These are phyloP conservation scores for Cryptosporidium viatorum DNA, from an alignment of 169 alveolate genomes.

Conservation along the genomic window DNA sequence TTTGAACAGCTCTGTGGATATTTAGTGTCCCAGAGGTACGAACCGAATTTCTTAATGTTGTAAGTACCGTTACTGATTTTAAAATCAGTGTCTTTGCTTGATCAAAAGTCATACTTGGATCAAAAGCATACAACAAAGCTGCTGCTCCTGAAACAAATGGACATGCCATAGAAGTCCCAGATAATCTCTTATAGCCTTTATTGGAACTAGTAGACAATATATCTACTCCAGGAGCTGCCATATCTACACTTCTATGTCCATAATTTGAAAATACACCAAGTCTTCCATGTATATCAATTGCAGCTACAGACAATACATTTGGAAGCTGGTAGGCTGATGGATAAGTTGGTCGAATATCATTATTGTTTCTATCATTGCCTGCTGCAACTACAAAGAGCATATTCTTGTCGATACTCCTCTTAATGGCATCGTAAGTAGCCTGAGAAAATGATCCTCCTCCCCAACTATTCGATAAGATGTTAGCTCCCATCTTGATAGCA, in stretches of 20 bases:
- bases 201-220: conserved; percentile 78
- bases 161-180: conserved; percentile 83
- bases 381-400: conserved; percentile 82
- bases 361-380: conserved; percentile 79
- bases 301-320: conserved; percentile 78
- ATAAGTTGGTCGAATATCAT: conserved; percentile 77
- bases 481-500: conserved; percentile 81
- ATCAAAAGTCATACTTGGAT: conserved; percentile 61
- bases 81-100: conserved; percentile 37
- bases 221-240: conserved; percentile 82
- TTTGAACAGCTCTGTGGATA: conserved; percentile 58
- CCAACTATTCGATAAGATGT: conserved; percentile 80
- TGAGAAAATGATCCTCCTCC: conserved; percentile 84
- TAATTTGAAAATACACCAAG: conserved; percentile 81
- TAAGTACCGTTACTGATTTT: conserved; percentile 39
- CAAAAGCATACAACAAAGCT: conserved; percentile 64
- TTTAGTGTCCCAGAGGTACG: conserved; percentile 62
- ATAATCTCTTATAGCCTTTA: conserved; percentile 54
- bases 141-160: conserved; percentile 82
- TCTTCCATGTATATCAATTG: conserved; percentile 75
- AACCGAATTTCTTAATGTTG: conserved; percentile 43
- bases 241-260: conserved; percentile 78
- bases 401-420: conserved; percentile 78
- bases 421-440: conserved; percentile 82
- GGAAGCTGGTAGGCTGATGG: conserved; percentile 77